A percentile compares a stretch with the other conserved stretches of the same genome.
These are phyloP conservation scores for Endocarpon pusillum DNA, from an alignment of 495 filamentous ascomycete species.

Conservation along the genomic window DNA sequence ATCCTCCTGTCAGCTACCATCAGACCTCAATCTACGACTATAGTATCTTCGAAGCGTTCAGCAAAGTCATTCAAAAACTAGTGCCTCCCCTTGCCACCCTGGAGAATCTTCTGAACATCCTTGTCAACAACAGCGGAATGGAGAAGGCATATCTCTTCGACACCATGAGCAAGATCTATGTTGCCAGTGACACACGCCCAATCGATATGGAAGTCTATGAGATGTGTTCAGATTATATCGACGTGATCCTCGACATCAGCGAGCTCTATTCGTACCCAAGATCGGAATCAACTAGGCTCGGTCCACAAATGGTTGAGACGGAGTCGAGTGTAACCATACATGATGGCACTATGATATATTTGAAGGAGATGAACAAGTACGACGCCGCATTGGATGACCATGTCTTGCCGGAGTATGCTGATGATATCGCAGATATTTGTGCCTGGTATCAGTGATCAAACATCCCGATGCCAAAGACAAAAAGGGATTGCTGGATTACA, in stretches of 20 bases:
- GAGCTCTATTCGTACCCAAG: slow-evolving; percentile 80
- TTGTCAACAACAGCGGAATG: slow-evolving; percentile 77
- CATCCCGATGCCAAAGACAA: slow-evolving; percentile 40
- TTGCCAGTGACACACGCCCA: slow-evolving; percentile 83
- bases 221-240: slow-evolving; percentile 94
- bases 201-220: slow-evolving; percentile 89
- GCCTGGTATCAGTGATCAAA: slow-evolving; percentile 59
- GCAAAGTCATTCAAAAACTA: slow-evolving; percentile 92
- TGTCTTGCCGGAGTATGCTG: slow-evolving; percentile 3
- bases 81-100: slow-evolving; percentile 84
- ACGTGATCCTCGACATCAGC: slow-evolving; percentile 89
- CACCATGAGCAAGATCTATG: slow-evolving; percentile 93
- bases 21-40: slow-evolving; percentile 96
- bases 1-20: slow-evolving; percentile 81
- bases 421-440: slow-evolving; percentile 30
- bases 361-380: slow-evolving; percentile 82
- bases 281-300: too few species aligned
- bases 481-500: slow-evolving; percentile 43
- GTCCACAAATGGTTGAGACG: slow-evolving; percentile 51
- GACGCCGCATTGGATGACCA: slow-evolving; percentile 5
- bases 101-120: slow-evolving; percentile 77
- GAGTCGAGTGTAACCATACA: slow-evolving; percentile 67
- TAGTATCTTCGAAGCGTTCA: slow-evolving; percentile 93
- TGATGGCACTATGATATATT: slow-evolving; percentile 68
- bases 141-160: slow-evolving; percentile 97